Evolutionary conservation across 176 grass and related monocot species (phyloP).

Genomic region (Pontederia paniculata): DNA sequence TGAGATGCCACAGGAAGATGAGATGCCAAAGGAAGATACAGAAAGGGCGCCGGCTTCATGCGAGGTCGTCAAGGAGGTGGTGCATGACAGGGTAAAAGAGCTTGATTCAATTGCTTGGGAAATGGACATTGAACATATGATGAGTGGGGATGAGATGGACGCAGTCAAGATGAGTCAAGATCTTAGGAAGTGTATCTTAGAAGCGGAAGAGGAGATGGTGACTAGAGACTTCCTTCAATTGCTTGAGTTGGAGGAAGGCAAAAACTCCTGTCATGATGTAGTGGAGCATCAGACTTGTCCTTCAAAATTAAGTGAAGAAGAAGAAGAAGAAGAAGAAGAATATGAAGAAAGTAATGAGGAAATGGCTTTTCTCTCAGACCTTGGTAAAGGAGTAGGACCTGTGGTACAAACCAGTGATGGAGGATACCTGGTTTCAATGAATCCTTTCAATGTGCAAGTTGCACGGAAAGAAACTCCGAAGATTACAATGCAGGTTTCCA

Average conservation of each 20-base stretch:
- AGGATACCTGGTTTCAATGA: slow-evolving; percentile 75
- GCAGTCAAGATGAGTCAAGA: slow-evolving; percentile 6
- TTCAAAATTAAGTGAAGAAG: background rate
- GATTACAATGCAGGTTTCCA: slow-evolving; percentile 81
- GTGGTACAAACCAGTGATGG: slow-evolving; percentile 58
- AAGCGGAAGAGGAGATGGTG: slow-evolving; percentile 48
- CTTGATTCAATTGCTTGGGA: slow-evolving; percentile 65
- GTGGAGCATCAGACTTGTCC: background rate
- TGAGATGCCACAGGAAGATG: slow-evolving; percentile 13
- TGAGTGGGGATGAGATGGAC: slow-evolving; percentile 19
- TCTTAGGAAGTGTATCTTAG: slow-evolving; percentile 22
- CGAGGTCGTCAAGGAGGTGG: slow-evolving; percentile 55
- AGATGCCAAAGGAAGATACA: slow-evolving; percentile 4
- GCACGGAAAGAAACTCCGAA: slow-evolving; percentile 34
- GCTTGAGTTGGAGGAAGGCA: slow-evolving; percentile 40
- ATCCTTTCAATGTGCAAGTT: slow-evolving; percentile 50
- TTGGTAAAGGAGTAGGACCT: slow-evolving; percentile 50
- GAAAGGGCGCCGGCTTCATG: slow-evolving; percentile 2
- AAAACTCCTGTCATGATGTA: slow-evolving; percentile 18
- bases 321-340: slow-evolving; percentile 8
- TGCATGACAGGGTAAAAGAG: slow-evolving; percentile 51
- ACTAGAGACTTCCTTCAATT: slow-evolving; percentile 62
- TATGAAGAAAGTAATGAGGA: slow-evolving; percentile 19
- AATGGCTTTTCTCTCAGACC: slow-evolving; percentile 35
- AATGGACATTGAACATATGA: slow-evolving; percentile 55